Evolutionary conservation across 805 yeast genomes (phyloP).

Genomic region (Kluyveromyces siamensis): DNA sequence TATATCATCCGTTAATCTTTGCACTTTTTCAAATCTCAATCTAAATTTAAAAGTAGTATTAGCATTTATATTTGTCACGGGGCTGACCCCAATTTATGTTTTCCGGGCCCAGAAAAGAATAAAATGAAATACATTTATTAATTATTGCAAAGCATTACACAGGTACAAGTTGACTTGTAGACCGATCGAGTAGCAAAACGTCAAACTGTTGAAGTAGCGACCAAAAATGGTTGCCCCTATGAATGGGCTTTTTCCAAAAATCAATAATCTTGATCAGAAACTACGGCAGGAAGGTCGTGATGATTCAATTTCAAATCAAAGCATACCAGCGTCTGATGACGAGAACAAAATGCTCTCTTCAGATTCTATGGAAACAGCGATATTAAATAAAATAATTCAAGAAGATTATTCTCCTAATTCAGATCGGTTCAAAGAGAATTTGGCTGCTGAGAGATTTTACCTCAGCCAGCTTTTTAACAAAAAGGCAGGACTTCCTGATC

Average conservation of each 20-base stretch:
- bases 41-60: too few relatives aligned
- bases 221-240: slow-evolving; percentile 4
- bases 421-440: slow-evolving; percentile 11
- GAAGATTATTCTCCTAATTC: slow-evolving; percentile 12
- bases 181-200: too few relatives aligned
- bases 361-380: background rate
- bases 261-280: slow-evolving; percentile 11
- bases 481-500: slow-evolving; percentile 5
- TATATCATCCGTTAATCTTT: too few relatives aligned
- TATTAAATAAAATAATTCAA: slow-evolving; percentile 10
- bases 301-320: background rate
- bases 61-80: too few relatives aligned
- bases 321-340: background rate
- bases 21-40: too few relatives aligned
- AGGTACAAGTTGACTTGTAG: too few relatives aligned
- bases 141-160: too few relatives aligned
- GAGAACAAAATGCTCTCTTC: background rate
- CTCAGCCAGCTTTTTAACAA: slow-evolving; percentile 12
- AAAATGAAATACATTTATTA: too few relatives aligned
- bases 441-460: slow-evolving; percentile 16
- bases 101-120: too few relatives aligned
- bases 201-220: too few relatives aligned
- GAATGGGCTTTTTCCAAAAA: slow-evolving; percentile 15
- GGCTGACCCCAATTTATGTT: too few relatives aligned
- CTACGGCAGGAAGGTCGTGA: background rate